Evolutionary conservation across 1,139 yeast genomes (phyloP).

Genomic region (Nakaseomyces sp.): DNA sequence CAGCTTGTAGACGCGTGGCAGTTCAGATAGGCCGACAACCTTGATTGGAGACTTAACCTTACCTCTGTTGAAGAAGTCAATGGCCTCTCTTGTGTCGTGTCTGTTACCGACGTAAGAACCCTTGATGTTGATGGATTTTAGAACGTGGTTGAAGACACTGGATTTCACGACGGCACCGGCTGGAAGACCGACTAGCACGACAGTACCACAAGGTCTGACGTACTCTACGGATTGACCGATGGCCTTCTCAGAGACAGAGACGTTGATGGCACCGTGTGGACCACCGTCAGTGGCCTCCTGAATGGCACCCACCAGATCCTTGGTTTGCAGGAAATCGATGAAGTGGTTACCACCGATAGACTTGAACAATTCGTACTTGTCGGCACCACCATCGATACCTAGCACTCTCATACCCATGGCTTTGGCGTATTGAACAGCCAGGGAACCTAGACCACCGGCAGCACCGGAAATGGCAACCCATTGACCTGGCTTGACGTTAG

Average conservation of each 20-base stretch:
- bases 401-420: constrained; percentile 67
- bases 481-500: constrained; percentile 54
- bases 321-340: constrained; percentile 52
- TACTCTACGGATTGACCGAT: constrained; percentile 55
- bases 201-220: constrained; percentile 62
- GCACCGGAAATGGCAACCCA: constrained; percentile 78
- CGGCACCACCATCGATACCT: constrained; percentile 70
- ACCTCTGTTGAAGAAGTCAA: constrained; percentile 66
- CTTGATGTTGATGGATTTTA: constrained; percentile 52
- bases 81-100: constrained; percentile 68
- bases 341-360: constrained; percentile 58
- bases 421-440: constrained; percentile 65
- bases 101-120: constrained; percentile 79
- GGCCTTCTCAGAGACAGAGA: constrained; percentile 62
- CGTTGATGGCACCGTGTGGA: constrained; percentile 68
- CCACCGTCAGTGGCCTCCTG: constrained; percentile 57
- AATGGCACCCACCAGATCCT: constrained; percentile 50
- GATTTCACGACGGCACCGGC: constrained; percentile 60
- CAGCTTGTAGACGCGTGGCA: constrained; percentile 52
- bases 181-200: constrained; percentile 67
- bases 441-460: constrained; percentile 70
- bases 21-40: constrained; percentile 58
- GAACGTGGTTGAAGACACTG: constrained; percentile 56
- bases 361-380: constrained; percentile 49
- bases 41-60: constrained; percentile 61